Conservation (phyloP, 257 asterid species). For the Phtheirospermum japonicum region DNA sequence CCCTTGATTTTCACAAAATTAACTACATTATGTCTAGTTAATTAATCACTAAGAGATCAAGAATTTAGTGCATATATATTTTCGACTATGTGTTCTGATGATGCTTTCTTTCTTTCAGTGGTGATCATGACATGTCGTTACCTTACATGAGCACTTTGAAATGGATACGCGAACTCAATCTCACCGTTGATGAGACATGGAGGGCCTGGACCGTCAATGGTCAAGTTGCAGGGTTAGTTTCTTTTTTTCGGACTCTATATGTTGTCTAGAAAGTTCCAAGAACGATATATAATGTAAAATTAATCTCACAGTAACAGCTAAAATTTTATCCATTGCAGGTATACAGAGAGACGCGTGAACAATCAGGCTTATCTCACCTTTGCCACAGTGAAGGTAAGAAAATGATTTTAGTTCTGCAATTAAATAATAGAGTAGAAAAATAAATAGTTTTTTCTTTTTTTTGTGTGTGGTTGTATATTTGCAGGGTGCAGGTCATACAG, state of each 20-base stretch:
- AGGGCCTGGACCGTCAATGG: conserved; percentile 42
- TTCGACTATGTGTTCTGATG: not conserved
- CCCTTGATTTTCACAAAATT: no score
- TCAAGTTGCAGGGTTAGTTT: conserved; percentile 50
- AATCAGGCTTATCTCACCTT: conserved; percentile 31
- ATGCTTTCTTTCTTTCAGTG: conserved; percentile 28
- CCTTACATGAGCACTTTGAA: conserved; percentile 41
- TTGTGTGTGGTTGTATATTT: not conserved
- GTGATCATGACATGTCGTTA: conserved; percentile 45
- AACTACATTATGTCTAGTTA: not conserved
- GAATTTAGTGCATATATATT: not conserved
- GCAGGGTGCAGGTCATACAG: conserved; percentile 42
- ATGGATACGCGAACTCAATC: conserved; percentile 39
- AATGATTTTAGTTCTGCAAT: not conserved
- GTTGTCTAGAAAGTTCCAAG: no score
- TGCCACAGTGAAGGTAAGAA: conserved; percentile 46
- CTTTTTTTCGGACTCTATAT: not conserved
- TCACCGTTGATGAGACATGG: conserved; percentile 39
- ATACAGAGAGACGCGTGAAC: conserved; percentile 31
- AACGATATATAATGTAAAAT: not conserved
- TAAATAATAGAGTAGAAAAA: no score
- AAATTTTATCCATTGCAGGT: conserved; percentile 25
- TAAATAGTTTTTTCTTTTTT: no score
- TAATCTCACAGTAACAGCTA: no score
- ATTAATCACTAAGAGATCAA: no score